These are phyloP conservation scores for Ajuga chamaepitys DNA, from an alignment of 257 asterid species.

Conservation along the genomic window DNA sequence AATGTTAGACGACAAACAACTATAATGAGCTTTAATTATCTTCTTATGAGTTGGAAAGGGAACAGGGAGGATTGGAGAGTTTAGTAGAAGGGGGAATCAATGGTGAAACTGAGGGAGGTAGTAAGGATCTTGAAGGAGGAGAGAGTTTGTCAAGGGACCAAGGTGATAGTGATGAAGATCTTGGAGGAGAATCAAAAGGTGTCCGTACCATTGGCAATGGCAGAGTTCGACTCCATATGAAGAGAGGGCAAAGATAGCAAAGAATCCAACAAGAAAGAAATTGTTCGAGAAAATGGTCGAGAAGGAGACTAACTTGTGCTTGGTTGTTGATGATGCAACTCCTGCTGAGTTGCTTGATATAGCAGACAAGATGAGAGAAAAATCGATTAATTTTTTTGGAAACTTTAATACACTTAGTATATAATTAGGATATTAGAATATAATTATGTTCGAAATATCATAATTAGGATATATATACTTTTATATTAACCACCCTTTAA, in stretches of 20 bases:
- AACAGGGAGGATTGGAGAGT: slow-evolving; percentile 93
- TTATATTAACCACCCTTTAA: too few relatives aligned
- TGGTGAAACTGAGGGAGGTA: slow-evolving; percentile 84
- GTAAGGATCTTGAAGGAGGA: slow-evolving; percentile 83
- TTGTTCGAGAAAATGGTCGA: slow-evolving; percentile 79
- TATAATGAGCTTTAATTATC: too few relatives aligned
- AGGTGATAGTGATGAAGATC: slow-evolving; percentile 64
- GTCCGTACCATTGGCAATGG: slow-evolving; percentile 33
- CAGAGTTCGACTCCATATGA: slow-evolving; percentile 49
- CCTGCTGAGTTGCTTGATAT: slow-evolving; percentile 78
- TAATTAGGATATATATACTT: too few relatives aligned
- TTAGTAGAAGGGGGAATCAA: slow-evolving; percentile 76
- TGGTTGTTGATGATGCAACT: slow-evolving; percentile 93
- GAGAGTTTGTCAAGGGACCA: slow-evolving; percentile 69
- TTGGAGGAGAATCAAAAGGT: slow-evolving; percentile 74
- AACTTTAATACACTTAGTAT: too few relatives aligned
- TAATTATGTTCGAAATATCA: too few relatives aligned
- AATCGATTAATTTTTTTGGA: not conserved
- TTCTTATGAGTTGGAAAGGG: slow-evolving; percentile 38
- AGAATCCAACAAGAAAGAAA: slow-evolving; percentile 79
- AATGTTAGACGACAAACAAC: too few relatives aligned
- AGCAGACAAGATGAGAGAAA: slow-evolving; percentile 67
- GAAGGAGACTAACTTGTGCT: slow-evolving; percentile 76
- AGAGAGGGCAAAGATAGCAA: slow-evolving; percentile 71
- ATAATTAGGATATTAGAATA: too few relatives aligned